Evolutionary conservation across 2,329 filamentous ascomycete genomes (phyloP), one percentile per base, ranked within the genome.

Genomic region (Exophiala bonariae): DNA sequence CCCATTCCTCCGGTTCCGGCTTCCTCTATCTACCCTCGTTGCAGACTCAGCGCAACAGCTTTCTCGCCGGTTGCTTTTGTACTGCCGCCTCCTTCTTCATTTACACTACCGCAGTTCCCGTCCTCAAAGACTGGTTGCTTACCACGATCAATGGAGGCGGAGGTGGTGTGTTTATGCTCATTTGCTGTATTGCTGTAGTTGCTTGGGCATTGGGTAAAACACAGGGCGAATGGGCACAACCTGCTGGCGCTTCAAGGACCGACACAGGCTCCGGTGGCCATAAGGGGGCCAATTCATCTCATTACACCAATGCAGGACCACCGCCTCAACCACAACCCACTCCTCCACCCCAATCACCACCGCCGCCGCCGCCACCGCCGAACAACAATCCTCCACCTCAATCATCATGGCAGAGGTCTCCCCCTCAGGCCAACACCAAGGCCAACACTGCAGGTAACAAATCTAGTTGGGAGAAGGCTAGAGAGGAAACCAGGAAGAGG

Each of bases 1-100:
- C 91, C 37, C 90, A 96, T 67, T 92, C 90, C 9, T 80, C 91
- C 5, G 92, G 92, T 43, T 82, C 84, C 0, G 92, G 92, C 26
- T 96, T 96, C 68, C 75, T 97, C 20, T 96, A 97, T 67, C 80
- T 97, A n/a, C 92, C 92, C 0, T 96, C 91, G 0, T 69, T 97
- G 52, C 81, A 86, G 63, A 86, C 89, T 16, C 88, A 93, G 62
- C 78, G 86, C 61, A 96, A 96, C 68, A 95, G 89, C 70, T 97
- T 96, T 67, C 78, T 90, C 17, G 90, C 91, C 3, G 92, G 92
- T 20, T 89, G 90, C 59, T 86, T 83, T 32, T 85, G 82, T 50
- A 89, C 89, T 2, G 71, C 96, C 26, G 74, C 88, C 31, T 71
- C 84, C 8, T 83, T 93, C 13, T 79, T 83, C 2, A 62, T 95